phyloP scores from a whole-genome alignment of 2,329 filamentous ascomycete genomes.

The Aspergillus pseudoterreus region DNA sequence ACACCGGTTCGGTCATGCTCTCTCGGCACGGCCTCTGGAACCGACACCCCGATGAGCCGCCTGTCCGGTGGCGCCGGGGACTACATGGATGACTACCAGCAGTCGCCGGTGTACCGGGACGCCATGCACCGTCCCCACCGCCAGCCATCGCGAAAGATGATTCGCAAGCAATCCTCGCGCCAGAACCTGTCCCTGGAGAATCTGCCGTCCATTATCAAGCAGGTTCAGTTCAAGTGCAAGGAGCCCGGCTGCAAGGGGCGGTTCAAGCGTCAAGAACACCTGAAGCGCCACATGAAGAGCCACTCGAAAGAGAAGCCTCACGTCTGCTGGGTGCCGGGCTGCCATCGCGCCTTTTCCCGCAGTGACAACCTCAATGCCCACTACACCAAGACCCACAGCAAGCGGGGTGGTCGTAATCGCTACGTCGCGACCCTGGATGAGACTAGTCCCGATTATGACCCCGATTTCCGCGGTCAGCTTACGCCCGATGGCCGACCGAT shows the following conservation, averaged over 20 bases:
- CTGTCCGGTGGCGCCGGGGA: constrained; percentile 31
- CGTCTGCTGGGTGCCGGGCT: constrained; percentile 43
- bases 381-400: constrained; percentile 46
- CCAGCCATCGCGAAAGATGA: constrained; percentile 29
- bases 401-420: constrained; percentile 43
- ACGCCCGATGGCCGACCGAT: constrained; percentile 42
- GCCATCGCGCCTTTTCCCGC: constrained; percentile 39
- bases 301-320: constrained; percentile 44
- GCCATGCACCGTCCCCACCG: constrained; percentile 28
- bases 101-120: constrained; percentile 32
- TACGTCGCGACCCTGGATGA: constrained; percentile 46
- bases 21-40: constrained; percentile 31
- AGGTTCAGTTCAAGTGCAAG: constrained; percentile 42
- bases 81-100: constrained; percentile 33
- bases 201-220: constrained; percentile 36
- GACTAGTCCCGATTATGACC: constrained; percentile 40
- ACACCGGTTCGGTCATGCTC: constrained; percentile 35
- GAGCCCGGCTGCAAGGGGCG: constrained; percentile 42
- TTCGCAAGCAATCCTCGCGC: constrained; percentile 28
- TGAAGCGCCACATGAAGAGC: constrained; percentile 48
- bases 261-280: constrained; percentile 49
- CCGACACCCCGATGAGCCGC: constrained; percentile 34
- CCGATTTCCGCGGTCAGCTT: constrained; percentile 41
- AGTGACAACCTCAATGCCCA: constrained; percentile 47
- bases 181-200: constrained; percentile 35